Base-by-base conservation (phyloP, 108 stramenopile genomes). In the Nitzschia sp. region DNA sequence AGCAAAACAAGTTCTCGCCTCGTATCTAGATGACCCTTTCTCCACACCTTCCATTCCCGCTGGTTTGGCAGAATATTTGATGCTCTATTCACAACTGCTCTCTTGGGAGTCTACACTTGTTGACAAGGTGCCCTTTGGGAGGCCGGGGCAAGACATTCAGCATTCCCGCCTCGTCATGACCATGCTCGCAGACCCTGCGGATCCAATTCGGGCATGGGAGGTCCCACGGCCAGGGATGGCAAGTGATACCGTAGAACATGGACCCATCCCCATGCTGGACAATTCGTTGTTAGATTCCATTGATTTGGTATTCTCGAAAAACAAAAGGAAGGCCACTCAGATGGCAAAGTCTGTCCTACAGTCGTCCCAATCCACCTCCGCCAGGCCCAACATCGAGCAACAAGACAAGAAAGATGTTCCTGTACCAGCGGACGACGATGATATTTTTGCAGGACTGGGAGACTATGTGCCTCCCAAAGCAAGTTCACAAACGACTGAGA, bases 401-500 rank as follows among this genome's bases (percentile, higher is more conserved):
- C 29, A 11, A 22, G 25, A 0, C 51, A 19, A 19, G 11, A 6
- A 25, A 8, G 26, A 57, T 15, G 60, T 25, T 20, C 42, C 10
- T 14, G 65, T 5, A 34, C 29, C 64, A 7, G 73, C 73, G 37
- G 79, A 82, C 34, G 86, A 90, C 46, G 88, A 89, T 57, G 89
- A 90, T 39, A 90, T 90, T 58, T 90, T 90, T 75, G 85, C 42
- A n/a, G 71, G 83, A 63, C 77, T 74, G 10, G 89, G 82, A 40
- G 67, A 74, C 41, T 87, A 87, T 52, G 43, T 76, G 19, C 81
- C 83, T 54, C 75, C 78, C 15, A 41, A 41, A 34, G 3, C 29
- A 5, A 34, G 29, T 34, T 34, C 29, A 34, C 29, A 34, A 34
- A 5, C 5, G 29, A 34, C 29, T 1, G 3, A 34, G 29, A 34